These are phyloP conservation scores for Ceratorhiza oryzae-sativae DNA, from an alignment of 1,284 basidiomycete species.

Conservation along the genomic window DNA sequence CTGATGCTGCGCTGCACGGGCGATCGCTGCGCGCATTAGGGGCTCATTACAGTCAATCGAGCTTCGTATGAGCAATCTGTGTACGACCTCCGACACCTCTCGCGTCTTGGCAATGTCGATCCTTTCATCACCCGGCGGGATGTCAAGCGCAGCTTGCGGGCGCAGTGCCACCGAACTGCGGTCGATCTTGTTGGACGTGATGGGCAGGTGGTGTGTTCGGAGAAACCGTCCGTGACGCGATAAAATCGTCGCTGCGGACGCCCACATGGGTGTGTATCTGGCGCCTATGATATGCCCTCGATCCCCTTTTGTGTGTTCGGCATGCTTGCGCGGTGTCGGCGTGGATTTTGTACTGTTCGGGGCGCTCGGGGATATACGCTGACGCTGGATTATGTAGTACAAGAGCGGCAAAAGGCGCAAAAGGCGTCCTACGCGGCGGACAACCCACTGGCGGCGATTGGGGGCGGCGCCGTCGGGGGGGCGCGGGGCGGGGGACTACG, in stretches of 20 bases:
- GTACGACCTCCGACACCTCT: slow-evolving; percentile 25
- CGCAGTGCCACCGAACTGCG: slow-evolving; percentile 38
- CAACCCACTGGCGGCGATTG: slow-evolving; percentile 76
- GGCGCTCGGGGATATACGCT: background rate
- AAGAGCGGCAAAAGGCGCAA: slow-evolving; percentile 68
- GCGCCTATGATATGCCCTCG: slow-evolving; percentile 11
- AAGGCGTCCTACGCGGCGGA: slow-evolving; percentile 77
- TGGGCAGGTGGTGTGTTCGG: background rate
- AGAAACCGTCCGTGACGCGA: slow-evolving; percentile 8
- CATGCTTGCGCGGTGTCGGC: background rate
- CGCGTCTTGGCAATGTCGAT: slow-evolving; percentile 21
- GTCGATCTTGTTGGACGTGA: slow-evolving; percentile 17
- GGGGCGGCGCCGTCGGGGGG: slow-evolving; percentile 57
- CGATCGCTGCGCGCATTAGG: slow-evolving; percentile 14
- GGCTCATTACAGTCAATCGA: background rate
- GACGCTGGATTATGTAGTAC: slow-evolving; percentile 57
- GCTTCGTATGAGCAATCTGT: background rate
- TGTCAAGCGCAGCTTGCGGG: slow-evolving; percentile 27
- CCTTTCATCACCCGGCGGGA: background rate
- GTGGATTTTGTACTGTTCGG: slow-evolving; percentile 10
- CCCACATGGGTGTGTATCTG: slow-evolving; percentile 29
- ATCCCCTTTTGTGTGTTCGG: slow-evolving; percentile 19
- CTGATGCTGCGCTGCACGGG: slow-evolving; percentile 23
- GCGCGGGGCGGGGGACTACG: slow-evolving; percentile 60
- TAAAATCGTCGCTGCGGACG: slow-evolving; percentile 22